These are phyloP conservation scores for Boletus subparvulus DNA, from an alignment of 768 basidiomycete species.

Conservation along the genomic window DNA sequence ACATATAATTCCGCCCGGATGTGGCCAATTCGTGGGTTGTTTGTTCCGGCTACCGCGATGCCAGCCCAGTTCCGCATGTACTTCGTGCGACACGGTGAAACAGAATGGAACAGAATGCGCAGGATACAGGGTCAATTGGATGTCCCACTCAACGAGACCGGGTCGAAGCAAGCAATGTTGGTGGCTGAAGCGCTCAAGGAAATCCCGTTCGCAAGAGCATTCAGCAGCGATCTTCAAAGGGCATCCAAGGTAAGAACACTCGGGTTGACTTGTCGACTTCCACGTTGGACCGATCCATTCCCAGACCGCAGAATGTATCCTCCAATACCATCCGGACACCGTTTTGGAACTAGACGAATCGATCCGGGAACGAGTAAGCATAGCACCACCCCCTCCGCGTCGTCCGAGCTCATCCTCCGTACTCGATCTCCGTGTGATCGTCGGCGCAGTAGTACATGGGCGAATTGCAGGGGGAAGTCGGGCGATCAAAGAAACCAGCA, in stretches of 20 bases:
- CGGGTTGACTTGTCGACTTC: neutral
- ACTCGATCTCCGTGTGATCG: neutral
- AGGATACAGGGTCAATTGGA: conserved; percentile 80
- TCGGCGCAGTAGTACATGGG: conserved; percentile 52
- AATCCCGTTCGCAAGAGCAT: conserved; percentile 57
- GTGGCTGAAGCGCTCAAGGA: conserved; percentile 54
- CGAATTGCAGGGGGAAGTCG: conserved; percentile 51
- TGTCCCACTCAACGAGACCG: conserved; percentile 61
- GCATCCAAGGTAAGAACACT: conserved; percentile 57
- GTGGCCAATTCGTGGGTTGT: no score
- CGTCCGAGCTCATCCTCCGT: neutral
- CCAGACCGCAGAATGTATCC: conserved; percentile 68
- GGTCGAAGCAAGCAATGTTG: conserved; percentile 55
- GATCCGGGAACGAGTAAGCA: conserved; percentile 65
- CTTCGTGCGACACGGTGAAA: conserved; percentile 78
- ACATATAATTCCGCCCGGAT: no score
- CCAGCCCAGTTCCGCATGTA: conserved; percentile 49
- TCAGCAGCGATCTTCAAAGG: conserved; percentile 70
- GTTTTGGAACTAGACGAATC: conserved; percentile 43
- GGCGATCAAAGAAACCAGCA: conserved; percentile 13
- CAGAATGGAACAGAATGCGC: conserved; percentile 58
- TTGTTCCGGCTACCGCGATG: conserved; percentile 7
- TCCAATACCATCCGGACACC: conserved; percentile 51
- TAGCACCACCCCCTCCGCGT: neutral
- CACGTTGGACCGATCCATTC: neutral